Base-by-base conservation (phyloP, 257 asterid species). In the Penstemon davidsonii region DNA sequence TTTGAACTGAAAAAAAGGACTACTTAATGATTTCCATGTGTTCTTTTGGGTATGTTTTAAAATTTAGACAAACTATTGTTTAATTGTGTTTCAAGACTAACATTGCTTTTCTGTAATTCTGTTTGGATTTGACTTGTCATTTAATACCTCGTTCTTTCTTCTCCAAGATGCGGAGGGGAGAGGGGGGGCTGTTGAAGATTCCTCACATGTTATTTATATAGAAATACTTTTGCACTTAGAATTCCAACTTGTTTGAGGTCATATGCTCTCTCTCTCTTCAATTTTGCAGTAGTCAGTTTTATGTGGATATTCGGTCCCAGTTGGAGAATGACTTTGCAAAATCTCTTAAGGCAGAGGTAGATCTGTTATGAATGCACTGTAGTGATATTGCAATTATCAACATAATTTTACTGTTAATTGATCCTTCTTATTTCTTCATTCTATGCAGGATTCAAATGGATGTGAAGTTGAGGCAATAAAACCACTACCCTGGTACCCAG, bases 401-500 rank as follows among this genome's bases (percentile, higher is more conserved):
- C 37, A n/a, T n/a, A 12, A 4, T 39, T 54, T 68, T 62, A 19
- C 46, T 44, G 19, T 54, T 62, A 12, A 25, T 50, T 65, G 57
- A 13, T 60, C 41, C 12, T 60, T 64, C 37, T 41, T 55, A 43
- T 46, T n/a, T 19, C 43, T 64, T 66, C 15, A 46, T 64, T 82
- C 73, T 10, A 25, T 73, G 67, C 68, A 94, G 99, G 89, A 81
- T 66, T 45, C 73, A 15, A 86, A 88, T 82, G 97, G 95, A 71
- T 74, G 61, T 78, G 95, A 81, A 74, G 83, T 87, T 75, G 95
- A 77, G 62, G 88, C 96, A 69, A 82, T 94, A 57, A 86, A 75
- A 71, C 96, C 95, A 43, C 78, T 94, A 68, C 93, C 90, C 45
- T 94, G 99, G 99, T 94, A 94, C 80, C 99, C 97, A 0, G 88